Base-by-base conservation (phyloP, 306 rosid genomes). In the Lithocarpus polystachyus region DNA sequence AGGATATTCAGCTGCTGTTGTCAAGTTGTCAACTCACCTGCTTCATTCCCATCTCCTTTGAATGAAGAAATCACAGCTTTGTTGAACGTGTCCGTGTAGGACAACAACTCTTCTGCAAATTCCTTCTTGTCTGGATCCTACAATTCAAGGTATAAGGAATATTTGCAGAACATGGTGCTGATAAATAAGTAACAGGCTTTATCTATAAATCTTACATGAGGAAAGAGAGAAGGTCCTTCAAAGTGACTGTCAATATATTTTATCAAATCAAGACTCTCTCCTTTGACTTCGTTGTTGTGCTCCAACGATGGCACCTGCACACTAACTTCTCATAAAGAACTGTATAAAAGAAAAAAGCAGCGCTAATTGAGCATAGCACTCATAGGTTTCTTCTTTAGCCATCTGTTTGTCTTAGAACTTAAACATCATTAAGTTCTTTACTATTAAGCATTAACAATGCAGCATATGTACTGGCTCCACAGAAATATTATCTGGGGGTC, bases 241-340 rank as follows among this genome's bases (percentile, higher is more conserved):
- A 89, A 89, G 78, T 86, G 61, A 72, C 75, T 82, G 82, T 86
- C 90, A 13, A 86, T 86, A 79, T 89, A 91, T 80, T 80, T 91
- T 15, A 89, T 91, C 86, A 91, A 81, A 83, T 88, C 90, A 62
- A 88, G 90, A 82, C 94, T 91, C 86, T 91, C 97, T 74, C 92
- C 92, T 78, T 77, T 86, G 40, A 89, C 85, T 83, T 83, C 86
- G 5, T 89, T 88, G 7, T 89, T 86, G 85, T 89, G 92, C 64
- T 89, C 97, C 64, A 91, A 77, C 53, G 97, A 80, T 64, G 94
- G 90, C 60, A 90, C 90, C 90, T 84, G 43, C 5, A 75, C 24
- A 7, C 6, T 2, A 33, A 35, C 51, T 67, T 67, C 72, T 8
- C 26, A 10, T 67, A 67, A 67, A 19, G 17, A 67, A 33, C 72